Evolutionary conservation across 805 yeast species (phyloP), one percentile per base, ranked within the genome.

Genomic region (Hermanozyma aechmeae): DNA sequence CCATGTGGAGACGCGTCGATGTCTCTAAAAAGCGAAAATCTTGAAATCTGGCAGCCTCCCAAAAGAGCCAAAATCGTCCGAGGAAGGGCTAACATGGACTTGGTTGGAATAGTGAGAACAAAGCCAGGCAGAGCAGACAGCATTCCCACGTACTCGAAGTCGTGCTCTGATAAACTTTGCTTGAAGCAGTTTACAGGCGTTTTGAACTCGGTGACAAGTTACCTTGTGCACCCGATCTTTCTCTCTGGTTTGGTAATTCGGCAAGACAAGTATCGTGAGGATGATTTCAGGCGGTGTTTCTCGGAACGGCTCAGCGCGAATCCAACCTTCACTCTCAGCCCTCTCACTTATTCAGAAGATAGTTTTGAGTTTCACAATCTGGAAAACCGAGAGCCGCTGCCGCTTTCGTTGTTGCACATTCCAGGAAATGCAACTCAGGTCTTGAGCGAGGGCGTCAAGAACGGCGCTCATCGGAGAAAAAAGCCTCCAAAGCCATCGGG

Each of bases 1-100:
- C 96, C 96, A 0, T 87, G 97, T 58, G 97, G 97, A 1, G 96
- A 87, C 49, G 76, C 83, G 1, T 79, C 93, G 5, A 70, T 85
- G 73, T 66, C 54, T 1, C 44, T 49, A 15, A 34, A 57, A 3
- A 37, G 46, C 11, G 27, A 42, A 2, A 46, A 46, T 24, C 22
- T 29, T 10, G 31, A 21, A 6, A 44, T 57, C 8, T 56, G 62
- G 52, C 29, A 33, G 11, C 30, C 26, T 11, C 13, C 32, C 15
- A 44, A 47, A 37, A 40, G 25, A 16, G 32, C 26, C 22, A 36
- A 34, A 13, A 7, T 44, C 2, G 28, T 38, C 3, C 48, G 95
- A 42, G 96, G 96, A 0, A 51, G 94, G 23, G 69, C 68, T 20
- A 61, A 72, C 46, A 78, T 72, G 39, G 56, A 54, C 11, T 42